Base-by-base conservation (phyloP, 2,329 filamentous ascomycete genomes). In the Gnomoniopsis sp. region DNA sequence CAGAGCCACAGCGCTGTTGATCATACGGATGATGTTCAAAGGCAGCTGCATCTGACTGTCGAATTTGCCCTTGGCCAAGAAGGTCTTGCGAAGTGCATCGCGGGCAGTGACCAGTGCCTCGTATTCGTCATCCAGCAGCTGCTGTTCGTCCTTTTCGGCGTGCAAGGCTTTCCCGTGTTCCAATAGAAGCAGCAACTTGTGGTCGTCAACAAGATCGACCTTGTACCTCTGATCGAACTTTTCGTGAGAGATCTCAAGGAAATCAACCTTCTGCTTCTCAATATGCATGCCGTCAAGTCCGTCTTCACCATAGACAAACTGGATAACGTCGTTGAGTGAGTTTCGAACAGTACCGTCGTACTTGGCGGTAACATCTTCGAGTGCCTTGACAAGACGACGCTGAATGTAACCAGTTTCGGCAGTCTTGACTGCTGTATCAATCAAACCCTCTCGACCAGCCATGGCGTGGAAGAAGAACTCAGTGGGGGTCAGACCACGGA, bases 381-480 rank as follows among this genome's bases (percentile, higher is more conserved):
- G 84, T 12, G 96, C 96, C 77, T 99, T 99, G 69, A 99, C 95
- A 49, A 99, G 84, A 80, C 96, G 92, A 77, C 95, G 91, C 76
- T 99, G 96, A 65, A 99, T 99, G 74, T 99, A 99, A 77, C 95
- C 95, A 59, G 96, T 99, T 75, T 99, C 96, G 21, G 95, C 95
- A 65, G 95, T 99, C 84, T 99, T 99, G 77, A 99, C 96, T 65
- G 95, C 95, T 54, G 95, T 99, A 83, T 99, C 95, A 68, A 99
- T 99, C 57, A 99, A 83, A 96, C 95, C 95, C 77, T 99, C 95
- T 80, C 95, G 88, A 91, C 95, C 95, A 81, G 95, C 95, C 95
- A 99, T 99, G 71, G 95, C 95, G 84, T 99, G 95, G 83, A 99
- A 99, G 80, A 97, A 99, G 78, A 99, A 99, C 67, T 99, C 95